Conservation (phyloP, 2,329 filamentous ascomycete species). For the Fusarium irregulare region DNA sequence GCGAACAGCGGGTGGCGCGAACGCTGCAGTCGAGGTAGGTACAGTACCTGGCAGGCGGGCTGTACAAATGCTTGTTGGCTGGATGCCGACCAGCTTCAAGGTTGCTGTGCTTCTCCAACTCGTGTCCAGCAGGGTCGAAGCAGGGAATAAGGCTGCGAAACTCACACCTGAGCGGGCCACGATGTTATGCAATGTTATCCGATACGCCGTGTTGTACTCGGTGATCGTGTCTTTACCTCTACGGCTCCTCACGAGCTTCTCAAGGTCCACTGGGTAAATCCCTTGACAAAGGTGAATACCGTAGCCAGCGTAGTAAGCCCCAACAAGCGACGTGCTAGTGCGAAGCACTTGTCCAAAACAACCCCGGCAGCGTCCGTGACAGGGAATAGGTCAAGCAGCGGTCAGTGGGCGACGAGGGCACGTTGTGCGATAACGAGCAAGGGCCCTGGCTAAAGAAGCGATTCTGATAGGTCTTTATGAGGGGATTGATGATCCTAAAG, state of each 20-base stretch:
- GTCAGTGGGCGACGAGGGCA: constrained; percentile 42
- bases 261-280: constrained; percentile 27
- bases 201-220: constrained; percentile 18
- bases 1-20: constrained; percentile 48
- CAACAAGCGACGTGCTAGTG: constrained; percentile 41
- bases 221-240: constrained; percentile 34
- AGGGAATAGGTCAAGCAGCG: constrained; percentile 45
- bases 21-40: constrained; percentile 40
- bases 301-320: constrained; percentile 12
- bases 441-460: constrained; percentile 20
- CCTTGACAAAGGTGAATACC: constrained; percentile 17
- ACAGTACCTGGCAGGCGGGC: constrained; percentile 35
- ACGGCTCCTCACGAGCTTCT: constrained; percentile 17
- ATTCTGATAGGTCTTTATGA: constrained; percentile 29
- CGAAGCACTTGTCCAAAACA: constrained; percentile 41
- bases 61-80: constrained; percentile 30
- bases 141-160: constrained; percentile 7
- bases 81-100: constrained; percentile 12
- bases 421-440: constrained; percentile 33
- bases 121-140: constrained; percentile 4
- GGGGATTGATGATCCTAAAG: constrained; percentile 26
- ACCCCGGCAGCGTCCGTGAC: constrained; percentile 43
- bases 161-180: constrained; percentile 11
- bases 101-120: constrained; percentile 29
- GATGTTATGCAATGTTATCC: constrained; percentile 13